Evolutionary conservation across 305 asterid species (phyloP).

Genomic region (Fraxinus velutina): DNA sequence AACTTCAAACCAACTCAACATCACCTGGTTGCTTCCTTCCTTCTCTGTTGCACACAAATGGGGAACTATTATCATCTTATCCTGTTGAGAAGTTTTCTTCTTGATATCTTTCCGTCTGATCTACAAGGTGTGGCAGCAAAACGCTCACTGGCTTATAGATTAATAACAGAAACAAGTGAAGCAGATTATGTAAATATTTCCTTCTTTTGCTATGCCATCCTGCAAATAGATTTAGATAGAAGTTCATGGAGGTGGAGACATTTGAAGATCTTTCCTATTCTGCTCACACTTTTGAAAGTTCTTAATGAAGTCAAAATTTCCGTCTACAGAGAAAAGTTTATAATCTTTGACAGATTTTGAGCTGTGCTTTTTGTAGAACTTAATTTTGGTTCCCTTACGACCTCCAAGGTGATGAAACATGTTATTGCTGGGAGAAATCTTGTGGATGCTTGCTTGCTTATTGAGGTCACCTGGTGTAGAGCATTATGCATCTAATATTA

Average conservation of each 20-base stretch:
- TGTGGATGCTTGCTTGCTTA: constrained; percentile 12
- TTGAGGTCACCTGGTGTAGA: not conserved
- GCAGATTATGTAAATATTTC: constrained; percentile 5
- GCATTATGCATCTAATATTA: not conserved
- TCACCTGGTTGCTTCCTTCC: constrained; percentile 30
- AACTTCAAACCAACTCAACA: not conserved
- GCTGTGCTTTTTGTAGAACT: constrained; percentile 1
- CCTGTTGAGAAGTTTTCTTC: constrained; percentile 13
- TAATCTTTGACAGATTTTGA: not conserved
- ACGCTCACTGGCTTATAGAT: constrained; percentile 19
- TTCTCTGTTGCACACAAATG: not conserved
- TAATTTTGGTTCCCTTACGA: constrained; percentile 1
- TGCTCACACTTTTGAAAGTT: constrained; percentile 1
- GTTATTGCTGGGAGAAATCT: constrained; percentile 14
- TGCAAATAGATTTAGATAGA: constrained; percentile 21
- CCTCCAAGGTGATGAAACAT: not conserved
- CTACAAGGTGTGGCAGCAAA: constrained; percentile 31
- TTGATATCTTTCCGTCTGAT: constrained; percentile 33
- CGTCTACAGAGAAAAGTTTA: not conserved
- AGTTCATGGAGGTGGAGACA: constrained; percentile 31
- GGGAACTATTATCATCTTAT: constrained; percentile 20
- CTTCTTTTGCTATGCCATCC: constrained; percentile 19
- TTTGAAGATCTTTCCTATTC: constrained; percentile 15
- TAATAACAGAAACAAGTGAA: constrained; percentile 13
- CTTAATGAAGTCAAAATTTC: not conserved